These are phyloP conservation scores for Malassezia cuniculi DNA, from an alignment of 1,284 basidiomycete species.

Conservation along the genomic window DNA sequence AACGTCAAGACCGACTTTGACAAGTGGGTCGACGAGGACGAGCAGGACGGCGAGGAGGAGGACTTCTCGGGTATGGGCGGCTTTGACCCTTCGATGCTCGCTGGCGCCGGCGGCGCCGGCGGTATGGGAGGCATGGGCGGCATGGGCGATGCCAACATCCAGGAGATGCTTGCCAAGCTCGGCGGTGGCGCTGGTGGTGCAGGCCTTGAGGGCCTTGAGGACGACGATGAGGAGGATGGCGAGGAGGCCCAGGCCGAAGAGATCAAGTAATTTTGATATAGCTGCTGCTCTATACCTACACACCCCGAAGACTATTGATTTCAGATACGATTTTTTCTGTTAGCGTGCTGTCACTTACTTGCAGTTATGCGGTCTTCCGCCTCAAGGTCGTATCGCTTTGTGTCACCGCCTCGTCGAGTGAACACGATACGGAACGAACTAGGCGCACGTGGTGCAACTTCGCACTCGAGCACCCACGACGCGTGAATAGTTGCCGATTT, in stretches of 20 bases:
- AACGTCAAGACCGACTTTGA: constrained; percentile 47
- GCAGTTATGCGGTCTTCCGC: constrained; percentile 72
- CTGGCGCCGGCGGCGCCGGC: constrained; percentile 19
- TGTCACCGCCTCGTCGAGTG: constrained; percentile 54
- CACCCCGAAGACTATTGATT: constrained; percentile 17
- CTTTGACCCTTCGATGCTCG: constrained; percentile 18
- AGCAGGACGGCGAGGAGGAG: constrained; percentile 34
- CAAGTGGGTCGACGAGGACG: constrained; percentile 47
- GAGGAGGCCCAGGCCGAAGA: constrained; percentile 33
- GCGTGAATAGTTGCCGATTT: constrained; percentile 79
- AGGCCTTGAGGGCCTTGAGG: constrained; percentile 27
- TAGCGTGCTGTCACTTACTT: constrained; percentile 47
- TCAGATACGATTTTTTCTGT: constrained; percentile 40
- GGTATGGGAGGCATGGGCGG: constrained; percentile 48
- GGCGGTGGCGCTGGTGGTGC: constrained; percentile 19
- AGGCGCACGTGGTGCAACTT: constrained; percentile 66
- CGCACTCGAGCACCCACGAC: constrained; percentile 68
- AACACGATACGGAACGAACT: constrained; percentile 74
- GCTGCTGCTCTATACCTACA: no score
- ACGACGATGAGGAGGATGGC: constrained; percentile 24
- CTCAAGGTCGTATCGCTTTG: constrained; percentile 92
- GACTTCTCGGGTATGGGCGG: constrained; percentile 22
- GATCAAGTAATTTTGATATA: no score
- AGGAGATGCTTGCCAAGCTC: constrained; percentile 22
- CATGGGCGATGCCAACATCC: constrained; percentile 27